Percentiles rank a stretch among this genome's conserved stretches.
Conservation (phyloP, 345 rosid genomes). For the Corchorus olitorius region DNA sequence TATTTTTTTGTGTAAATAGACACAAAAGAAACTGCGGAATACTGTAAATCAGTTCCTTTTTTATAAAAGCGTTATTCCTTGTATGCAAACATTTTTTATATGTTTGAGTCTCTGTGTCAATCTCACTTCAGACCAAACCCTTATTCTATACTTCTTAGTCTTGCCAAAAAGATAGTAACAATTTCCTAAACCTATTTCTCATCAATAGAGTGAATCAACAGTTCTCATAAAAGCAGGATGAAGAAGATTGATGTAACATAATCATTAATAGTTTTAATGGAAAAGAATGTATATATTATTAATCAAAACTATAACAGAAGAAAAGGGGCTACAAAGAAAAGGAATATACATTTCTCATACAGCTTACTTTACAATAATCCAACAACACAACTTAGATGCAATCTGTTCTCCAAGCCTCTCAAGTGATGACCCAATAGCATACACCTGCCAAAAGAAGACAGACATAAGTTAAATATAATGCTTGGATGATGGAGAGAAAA, state of each 20-base stretch:
- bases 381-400: slow-evolving; percentile 85
- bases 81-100: background rate
- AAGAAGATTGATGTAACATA: background rate
- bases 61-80: background rate
- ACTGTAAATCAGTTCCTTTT: background rate
- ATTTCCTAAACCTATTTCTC: no score
- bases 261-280: background rate
- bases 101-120: no score
- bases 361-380: slow-evolving; percentile 67
- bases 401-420: slow-evolving; percentile 92
- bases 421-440: slow-evolving; percentile 94
- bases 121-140: no score
- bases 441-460: slow-evolving; percentile 58
- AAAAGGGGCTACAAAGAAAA: slow-evolving; percentile 6
- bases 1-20: slow-evolving; percentile 9
- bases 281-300: slow-evolving; percentile 12
- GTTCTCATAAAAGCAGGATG: background rate
- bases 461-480: background rate
- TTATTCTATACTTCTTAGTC: no score
- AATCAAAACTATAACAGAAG: background rate
- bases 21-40: background rate
- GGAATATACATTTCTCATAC: slow-evolving; percentile 50
- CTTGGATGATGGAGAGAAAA: background rate
- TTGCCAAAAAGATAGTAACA: no score
- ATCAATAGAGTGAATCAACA: background rate